These are phyloP conservation scores for Simplicillium aogashimaense DNA, from an alignment of 2,329 filamentous ascomycete species.

Conservation along the genomic window DNA sequence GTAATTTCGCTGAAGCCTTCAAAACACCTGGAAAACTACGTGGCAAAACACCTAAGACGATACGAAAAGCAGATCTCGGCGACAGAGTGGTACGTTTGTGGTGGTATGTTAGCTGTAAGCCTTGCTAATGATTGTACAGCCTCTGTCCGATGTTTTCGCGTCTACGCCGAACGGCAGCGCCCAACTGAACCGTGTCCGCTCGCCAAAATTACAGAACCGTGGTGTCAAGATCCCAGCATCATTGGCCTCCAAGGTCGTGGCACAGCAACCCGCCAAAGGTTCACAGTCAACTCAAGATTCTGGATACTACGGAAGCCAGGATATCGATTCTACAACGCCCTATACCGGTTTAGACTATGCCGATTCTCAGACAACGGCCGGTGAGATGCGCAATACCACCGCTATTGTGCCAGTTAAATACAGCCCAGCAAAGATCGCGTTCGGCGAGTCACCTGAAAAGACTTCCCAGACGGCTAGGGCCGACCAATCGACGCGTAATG, in stretches of 20 bases:
- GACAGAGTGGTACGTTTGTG: constrained; percentile 50
- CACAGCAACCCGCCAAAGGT: constrained; percentile 14
- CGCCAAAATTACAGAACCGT: constrained; percentile 20
- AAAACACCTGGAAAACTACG: constrained; percentile 82
- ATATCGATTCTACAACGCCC: constrained; percentile 17
- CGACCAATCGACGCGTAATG: constrained; percentile 21
- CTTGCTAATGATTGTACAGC: constrained; percentile 30
- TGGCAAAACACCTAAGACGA: constrained; percentile 69
- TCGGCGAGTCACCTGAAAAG: constrained; percentile 21
- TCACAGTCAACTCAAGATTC: constrained; percentile 40
- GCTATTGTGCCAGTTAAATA: constrained; percentile 10
- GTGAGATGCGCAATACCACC: neutral
- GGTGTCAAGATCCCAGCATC: constrained; percentile 6
- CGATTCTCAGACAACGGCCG: neutral
- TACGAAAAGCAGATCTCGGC: constrained; percentile 46
- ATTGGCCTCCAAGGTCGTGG: constrained; percentile 19
- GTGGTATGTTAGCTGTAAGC: neutral
- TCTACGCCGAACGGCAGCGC: constrained; percentile 42
- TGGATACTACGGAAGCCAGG: constrained; percentile 62
- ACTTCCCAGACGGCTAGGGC: constrained; percentile 34
- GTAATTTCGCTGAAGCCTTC: constrained; percentile 89
- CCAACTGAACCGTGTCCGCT: constrained; percentile 25
- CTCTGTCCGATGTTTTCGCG: constrained; percentile 49
- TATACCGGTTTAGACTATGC: constrained; percentile 12
- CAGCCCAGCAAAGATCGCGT: constrained; percentile 15